Evolutionary conservation across 441 rosid genomes (phyloP).

Genomic region (Populus hybrid): DNA sequence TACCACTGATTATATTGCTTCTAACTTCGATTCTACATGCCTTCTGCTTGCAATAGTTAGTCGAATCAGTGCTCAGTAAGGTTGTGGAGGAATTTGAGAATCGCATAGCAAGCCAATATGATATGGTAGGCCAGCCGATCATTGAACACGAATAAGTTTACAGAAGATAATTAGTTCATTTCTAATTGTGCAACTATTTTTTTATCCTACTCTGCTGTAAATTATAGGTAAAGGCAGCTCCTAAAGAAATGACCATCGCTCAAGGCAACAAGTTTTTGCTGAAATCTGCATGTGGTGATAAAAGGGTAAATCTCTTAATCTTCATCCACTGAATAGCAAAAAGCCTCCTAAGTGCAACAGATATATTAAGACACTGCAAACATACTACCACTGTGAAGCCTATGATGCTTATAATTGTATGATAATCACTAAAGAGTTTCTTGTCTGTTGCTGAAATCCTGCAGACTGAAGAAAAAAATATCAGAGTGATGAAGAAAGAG

Average conservation of each 20-base stretch:
- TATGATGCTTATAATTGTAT: neutral
- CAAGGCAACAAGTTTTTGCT: slow-evolving; percentile 40
- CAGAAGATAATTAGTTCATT: neutral
- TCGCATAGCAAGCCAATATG: slow-evolving; percentile 62
- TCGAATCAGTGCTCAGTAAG: slow-evolving; percentile 82
- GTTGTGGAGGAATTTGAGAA: slow-evolving; percentile 82
- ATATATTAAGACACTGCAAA: neutral
- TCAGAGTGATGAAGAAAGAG: slow-evolving; percentile 44
- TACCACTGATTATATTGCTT: slow-evolving; percentile 13
- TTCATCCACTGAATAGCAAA: slow-evolving; percentile 12
- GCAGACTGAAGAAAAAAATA: slow-evolving; percentile 56
- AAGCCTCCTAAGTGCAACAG: neutral
- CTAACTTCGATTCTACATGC: slow-evolving; percentile 12
- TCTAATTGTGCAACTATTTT: slow-evolving; percentile 1
- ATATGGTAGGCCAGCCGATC: slow-evolving; percentile 45
- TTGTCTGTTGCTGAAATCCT: slow-evolving; percentile 20
- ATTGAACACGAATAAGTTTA: neutral
- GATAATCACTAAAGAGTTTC: neutral
- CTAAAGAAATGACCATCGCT: slow-evolving; percentile 42
- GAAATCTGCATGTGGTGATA: slow-evolving; percentile 32
- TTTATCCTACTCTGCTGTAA: slow-evolving; percentile 16
- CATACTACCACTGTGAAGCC: neutral
- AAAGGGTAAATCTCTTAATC: slow-evolving; percentile 45
- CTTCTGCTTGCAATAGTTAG: slow-evolving; percentile 48
- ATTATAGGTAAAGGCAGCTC: slow-evolving; percentile 40